Conservation (phyloP, 2,329 filamentous ascomycete genomes). For the Graphium sp. region DNA sequence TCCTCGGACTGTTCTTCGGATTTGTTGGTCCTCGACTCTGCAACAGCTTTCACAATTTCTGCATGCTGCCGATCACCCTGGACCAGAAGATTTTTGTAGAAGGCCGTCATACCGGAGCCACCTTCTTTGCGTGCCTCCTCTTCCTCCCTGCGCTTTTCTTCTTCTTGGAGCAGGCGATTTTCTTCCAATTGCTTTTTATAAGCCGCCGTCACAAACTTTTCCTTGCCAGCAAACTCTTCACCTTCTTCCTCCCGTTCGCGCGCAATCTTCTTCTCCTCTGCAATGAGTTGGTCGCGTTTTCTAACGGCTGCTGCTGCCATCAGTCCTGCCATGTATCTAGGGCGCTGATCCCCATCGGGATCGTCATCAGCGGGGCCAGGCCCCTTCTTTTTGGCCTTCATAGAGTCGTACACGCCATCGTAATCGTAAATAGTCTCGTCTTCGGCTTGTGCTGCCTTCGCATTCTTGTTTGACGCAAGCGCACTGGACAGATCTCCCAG, state of each 20-base stretch:
- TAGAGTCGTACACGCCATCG: constrained; percentile 63
- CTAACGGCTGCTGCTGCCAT: constrained; percentile 58
- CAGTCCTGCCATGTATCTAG: constrained; percentile 65
- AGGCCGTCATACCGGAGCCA: constrained; percentile 54
- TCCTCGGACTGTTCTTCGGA: constrained; percentile 13
- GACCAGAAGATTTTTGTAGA: constrained; percentile 60
- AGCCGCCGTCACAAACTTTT: constrained; percentile 71
- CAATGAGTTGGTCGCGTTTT: constrained; percentile 62
- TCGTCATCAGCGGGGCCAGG: constrained; percentile 34
- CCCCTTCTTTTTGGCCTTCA: constrained; percentile 49
- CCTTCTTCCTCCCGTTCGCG: constrained; percentile 66
- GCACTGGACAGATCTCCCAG: constrained; percentile 52
- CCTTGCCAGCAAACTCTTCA: constrained; percentile 66
- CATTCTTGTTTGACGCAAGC: constrained; percentile 44
- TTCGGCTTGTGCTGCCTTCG: constrained; percentile 45
- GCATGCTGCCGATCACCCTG: constrained; percentile 54
- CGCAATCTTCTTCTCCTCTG: constrained; percentile 65
- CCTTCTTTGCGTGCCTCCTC: constrained; percentile 47
- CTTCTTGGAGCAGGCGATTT: constrained; percentile 50
- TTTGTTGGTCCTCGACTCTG: constrained; percentile 29
- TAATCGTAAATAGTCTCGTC: constrained; percentile 75
- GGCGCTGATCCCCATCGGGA: constrained; percentile 41
- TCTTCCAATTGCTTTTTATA: constrained; percentile 73
- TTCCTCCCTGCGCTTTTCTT: constrained; percentile 51
- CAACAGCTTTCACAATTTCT: constrained; percentile 51